A percentile compares a stretch with the other conserved stretches of the same genome.
These are phyloP conservation scores for Suhomyces atakaporum DNA, from an alignment of 1,139 yeast genomes.

Conservation along the genomic window DNA sequence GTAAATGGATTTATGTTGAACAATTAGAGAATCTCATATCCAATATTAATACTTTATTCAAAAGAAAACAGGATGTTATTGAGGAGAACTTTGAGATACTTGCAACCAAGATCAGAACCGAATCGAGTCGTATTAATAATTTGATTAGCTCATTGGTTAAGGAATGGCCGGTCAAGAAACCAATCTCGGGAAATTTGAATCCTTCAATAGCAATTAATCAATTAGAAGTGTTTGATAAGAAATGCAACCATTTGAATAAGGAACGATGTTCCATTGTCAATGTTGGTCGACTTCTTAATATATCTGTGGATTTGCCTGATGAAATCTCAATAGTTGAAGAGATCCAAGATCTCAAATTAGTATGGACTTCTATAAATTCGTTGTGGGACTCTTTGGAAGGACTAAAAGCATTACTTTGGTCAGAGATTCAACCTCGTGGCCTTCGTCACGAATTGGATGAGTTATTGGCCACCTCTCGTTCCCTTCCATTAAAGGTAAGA, in stretches of 20 bases:
- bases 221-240: slow-evolving; percentile 45
- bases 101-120: slow-evolving; percentile 42
- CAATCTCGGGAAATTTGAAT: slow-evolving; percentile 43
- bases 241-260: slow-evolving; percentile 22
- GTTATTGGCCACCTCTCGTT: slow-evolving; percentile 47
- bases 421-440: slow-evolving; percentile 45
- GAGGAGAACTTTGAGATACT: slow-evolving; percentile 46
- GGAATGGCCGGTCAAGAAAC: slow-evolving; percentile 55
- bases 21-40: slow-evolving; percentile 58
- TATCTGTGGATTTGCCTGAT: slow-evolving; percentile 30
- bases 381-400: slow-evolving; percentile 55
- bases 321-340: slow-evolving; percentile 49
- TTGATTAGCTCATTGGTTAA: slow-evolving; percentile 25
- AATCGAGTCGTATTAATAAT: slow-evolving; percentile 41
- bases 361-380: slow-evolving; percentile 66
- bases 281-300: slow-evolving; percentile 45
- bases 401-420: slow-evolving; percentile 54
- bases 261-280: slow-evolving; percentile 29
- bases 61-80: slow-evolving; percentile 40
- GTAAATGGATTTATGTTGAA: slow-evolving; percentile 62
- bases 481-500: slow-evolving; percentile 60
- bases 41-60: slow-evolving; percentile 46
- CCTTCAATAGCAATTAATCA: slow-evolving; percentile 55
- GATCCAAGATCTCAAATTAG: slow-evolving; percentile 55
- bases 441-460: slow-evolving; percentile 56